phyloP scores from a whole-genome alignment of 768 basidiomycete species.

The Naganishia randhawae region DNA sequence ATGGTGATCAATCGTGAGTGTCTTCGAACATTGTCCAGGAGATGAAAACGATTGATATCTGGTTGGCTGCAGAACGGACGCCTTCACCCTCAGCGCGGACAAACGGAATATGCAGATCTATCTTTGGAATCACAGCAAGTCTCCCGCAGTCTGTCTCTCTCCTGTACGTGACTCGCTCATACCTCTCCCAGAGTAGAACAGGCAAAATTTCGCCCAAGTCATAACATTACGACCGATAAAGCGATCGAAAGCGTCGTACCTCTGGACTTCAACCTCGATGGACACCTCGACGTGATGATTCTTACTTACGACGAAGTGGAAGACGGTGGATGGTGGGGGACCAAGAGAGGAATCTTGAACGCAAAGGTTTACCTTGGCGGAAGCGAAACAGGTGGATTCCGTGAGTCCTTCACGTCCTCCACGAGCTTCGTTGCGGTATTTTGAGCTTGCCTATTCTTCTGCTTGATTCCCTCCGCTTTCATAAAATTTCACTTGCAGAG shows the following conservation, averaged over 20 bases:
- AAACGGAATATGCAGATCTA: constrained; percentile 72
- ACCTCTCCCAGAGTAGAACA: constrained; percentile 54
- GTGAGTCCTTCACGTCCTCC: neutral
- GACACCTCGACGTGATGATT: constrained; percentile 81
- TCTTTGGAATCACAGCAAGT: constrained; percentile 75
- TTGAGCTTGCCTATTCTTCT: neutral
- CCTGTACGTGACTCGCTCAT: constrained; percentile 53
- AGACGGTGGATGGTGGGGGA: constrained; percentile 53
- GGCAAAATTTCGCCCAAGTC: constrained; percentile 36
- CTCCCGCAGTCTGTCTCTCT: constrained; percentile 57
- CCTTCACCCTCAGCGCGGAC: constrained; percentile 70
- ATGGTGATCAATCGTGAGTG: constrained; percentile 89
- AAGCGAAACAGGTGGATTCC: constrained; percentile 52
- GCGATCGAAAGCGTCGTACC: constrained; percentile 78
- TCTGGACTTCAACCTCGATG: constrained; percentile 88
- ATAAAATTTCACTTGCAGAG: constrained; percentile 18
- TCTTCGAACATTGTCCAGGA: neutral
- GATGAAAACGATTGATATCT: neutral
- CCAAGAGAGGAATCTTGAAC: constrained; percentile 38
- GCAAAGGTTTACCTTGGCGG: constrained; percentile 76
- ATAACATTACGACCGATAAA: constrained; percentile 34
- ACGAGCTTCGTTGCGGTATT: neutral
- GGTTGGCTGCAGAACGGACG: constrained; percentile 62
- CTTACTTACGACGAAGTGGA: constrained; percentile 63
- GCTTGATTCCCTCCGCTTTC: neutral